phyloP scores from a whole-genome alignment of 176 grass and related monocot species.

The Dactylis glomerata region DNA sequence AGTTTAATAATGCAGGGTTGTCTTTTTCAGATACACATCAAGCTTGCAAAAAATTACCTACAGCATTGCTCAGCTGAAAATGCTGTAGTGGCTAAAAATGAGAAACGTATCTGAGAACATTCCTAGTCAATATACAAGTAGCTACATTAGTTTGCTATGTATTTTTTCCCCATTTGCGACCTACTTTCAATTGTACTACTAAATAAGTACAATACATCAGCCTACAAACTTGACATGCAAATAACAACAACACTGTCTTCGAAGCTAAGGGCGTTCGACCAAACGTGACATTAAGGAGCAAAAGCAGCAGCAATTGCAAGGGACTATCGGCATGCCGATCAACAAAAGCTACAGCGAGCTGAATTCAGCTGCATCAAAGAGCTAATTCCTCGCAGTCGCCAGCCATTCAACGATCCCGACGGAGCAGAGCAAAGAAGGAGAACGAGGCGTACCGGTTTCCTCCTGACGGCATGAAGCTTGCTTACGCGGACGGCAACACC shows the following conservation, averaged over 20 bases:
- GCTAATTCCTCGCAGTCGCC: neutral
- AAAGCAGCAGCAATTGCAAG: neutral
- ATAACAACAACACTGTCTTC: neutral
- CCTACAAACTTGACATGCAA: neutral
- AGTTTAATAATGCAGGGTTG: neutral
- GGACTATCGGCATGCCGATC: neutral
- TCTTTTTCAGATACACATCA: neutral
- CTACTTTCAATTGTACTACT: neutral
- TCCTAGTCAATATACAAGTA: neutral
- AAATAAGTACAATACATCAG: neutral
- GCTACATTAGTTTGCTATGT: neutral
- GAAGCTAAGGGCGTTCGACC: neutral
- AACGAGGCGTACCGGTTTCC: conserved; percentile 54
- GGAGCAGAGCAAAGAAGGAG: conserved; percentile 2
- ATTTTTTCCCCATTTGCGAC: neutral
- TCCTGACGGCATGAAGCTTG: conserved; percentile 45
- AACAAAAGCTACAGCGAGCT: neutral
- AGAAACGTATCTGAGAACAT: neutral
- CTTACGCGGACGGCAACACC: conserved; percentile 29
- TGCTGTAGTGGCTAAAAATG: neutral
- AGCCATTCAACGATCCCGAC: neutral
- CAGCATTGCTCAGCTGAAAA: conserved; percentile 1
- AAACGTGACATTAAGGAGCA: neutral
- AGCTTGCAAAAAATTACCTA: neutral
- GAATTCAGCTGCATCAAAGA: conserved; percentile 8